phyloP scores from a whole-genome alignment of 2,329 filamentous ascomycete species.

The Pseudohalonectria lignicola region DNA sequence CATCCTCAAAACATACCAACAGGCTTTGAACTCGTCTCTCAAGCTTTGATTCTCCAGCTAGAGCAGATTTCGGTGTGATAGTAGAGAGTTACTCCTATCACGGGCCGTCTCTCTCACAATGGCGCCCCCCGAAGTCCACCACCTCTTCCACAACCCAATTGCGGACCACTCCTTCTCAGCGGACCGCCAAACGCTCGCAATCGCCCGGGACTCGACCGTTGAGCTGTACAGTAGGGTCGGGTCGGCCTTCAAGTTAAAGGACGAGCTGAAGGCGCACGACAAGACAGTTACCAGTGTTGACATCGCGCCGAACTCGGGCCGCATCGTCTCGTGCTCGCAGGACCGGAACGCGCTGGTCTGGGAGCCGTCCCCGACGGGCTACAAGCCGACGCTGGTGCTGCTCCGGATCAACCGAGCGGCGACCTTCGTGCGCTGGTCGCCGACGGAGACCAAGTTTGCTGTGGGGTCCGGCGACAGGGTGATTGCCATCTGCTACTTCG shows the following conservation, averaged over 20 bases:
- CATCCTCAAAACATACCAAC: no score
- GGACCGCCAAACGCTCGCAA: conserved; percentile 78
- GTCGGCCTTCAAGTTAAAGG: conserved; percentile 69
- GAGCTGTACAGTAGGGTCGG: conserved; percentile 74
- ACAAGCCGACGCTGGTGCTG: conserved; percentile 94
- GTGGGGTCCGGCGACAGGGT: conserved; percentile 92
- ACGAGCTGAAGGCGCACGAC: conserved; percentile 92
- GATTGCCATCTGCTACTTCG: conserved; percentile 96
- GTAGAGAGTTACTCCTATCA: conserved; percentile 98
- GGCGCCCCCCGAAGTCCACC: conserved; percentile 82
- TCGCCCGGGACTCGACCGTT: conserved; percentile 80
- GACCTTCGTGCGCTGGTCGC: conserved; percentile 95
- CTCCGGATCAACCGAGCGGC: conserved; percentile 95
- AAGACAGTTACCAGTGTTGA: conserved; percentile 95
- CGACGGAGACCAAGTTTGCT: conserved; percentile 93
- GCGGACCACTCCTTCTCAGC: conserved; percentile 97
- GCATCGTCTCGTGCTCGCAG: conserved; percentile 96
- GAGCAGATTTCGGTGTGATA: no score
- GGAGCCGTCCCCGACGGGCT: conserved; percentile 85
- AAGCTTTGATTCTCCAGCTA: no score
- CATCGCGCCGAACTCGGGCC: conserved; percentile 80
- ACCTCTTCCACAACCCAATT: conserved; percentile 93
- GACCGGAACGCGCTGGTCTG: conserved; percentile 97
- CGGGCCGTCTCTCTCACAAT: conserved; percentile 37
- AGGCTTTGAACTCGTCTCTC: no score